These are phyloP conservation scores for Scedosporium apiospermum DNA, from an alignment of 2,329 filamentous ascomycete genomes.

Conservation along the genomic window DNA sequence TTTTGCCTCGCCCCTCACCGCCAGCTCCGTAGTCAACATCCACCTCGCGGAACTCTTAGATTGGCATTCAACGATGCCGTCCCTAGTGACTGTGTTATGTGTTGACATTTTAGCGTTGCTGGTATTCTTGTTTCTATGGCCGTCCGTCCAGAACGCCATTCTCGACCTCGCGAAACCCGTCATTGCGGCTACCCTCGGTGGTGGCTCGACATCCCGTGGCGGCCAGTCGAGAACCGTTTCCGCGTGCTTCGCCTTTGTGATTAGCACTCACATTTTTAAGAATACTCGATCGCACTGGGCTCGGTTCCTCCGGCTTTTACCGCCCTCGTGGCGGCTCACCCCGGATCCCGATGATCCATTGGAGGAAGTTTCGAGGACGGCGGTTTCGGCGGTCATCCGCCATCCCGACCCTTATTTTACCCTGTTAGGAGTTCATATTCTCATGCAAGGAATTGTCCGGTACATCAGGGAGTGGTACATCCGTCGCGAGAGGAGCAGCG, in stretches of 20 bases:
- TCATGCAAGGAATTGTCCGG: slow-evolving; percentile 63
- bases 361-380: slow-evolving; percentile 25
- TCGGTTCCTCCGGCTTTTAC: slow-evolving; percentile 34
- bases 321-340: slow-evolving; percentile 35
- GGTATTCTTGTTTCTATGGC: slow-evolving; percentile 81
- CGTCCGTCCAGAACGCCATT: slow-evolving; percentile 76
- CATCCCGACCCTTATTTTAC: slow-evolving; percentile 23
- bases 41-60: slow-evolving; percentile 90
- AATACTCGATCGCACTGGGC: slow-evolving; percentile 40
- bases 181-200: slow-evolving; percentile 82
- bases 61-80: slow-evolving; percentile 75
- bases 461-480: slow-evolving; percentile 63
- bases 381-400: background rate
- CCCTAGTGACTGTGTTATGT: slow-evolving; percentile 71
- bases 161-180: slow-evolving; percentile 88
- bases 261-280: slow-evolving; percentile 42
- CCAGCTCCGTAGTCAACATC: slow-evolving; percentile 66
- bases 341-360: slow-evolving; percentile 37
- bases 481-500: slow-evolving; percentile 40
- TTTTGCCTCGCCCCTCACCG: slow-evolving; percentile 76
- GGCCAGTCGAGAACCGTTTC: slow-evolving; percentile 33
- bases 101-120: slow-evolving; percentile 77
- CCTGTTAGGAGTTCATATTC: slow-evolving; percentile 63
- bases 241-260: slow-evolving; percentile 60
- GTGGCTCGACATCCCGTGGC: slow-evolving; percentile 34